Percentiles rank a stretch among this genome's conserved stretches.
These are phyloP conservation scores for Maudiozyma turicensis DNA, from an alignment of 805 yeast genomes.

Conservation along the genomic window DNA sequence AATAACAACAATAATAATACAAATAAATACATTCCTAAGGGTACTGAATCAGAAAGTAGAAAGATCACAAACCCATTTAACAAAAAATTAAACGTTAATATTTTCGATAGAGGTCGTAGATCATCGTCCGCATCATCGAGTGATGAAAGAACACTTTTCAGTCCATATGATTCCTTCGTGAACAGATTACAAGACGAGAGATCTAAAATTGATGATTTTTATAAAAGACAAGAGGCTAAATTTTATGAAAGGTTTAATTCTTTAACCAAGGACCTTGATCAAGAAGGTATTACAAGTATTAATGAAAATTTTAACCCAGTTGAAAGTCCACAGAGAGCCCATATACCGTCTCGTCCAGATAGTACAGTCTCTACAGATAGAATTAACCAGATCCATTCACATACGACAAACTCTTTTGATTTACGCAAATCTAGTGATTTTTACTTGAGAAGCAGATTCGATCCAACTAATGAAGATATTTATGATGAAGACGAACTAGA, in stretches of 20 bases:
- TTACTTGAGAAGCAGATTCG: constrained; percentile 2
- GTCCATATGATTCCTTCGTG: constrained; percentile 37
- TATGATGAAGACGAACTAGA: constrained; percentile 28
- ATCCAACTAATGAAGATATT: constrained; percentile 2
- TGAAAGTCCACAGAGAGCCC: neutral
- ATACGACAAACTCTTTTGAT: constrained; percentile 1
- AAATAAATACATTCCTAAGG: neutral
- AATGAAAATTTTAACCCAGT: neutral
- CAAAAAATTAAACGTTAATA: constrained; percentile 12
- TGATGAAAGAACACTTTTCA: constrained; percentile 24
- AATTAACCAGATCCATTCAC: neutral
- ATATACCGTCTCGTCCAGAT: neutral
- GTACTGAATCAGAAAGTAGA: neutral
- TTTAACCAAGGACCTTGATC: constrained; percentile 39
- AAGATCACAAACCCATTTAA: constrained; percentile 1
- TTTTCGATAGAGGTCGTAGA: constrained; percentile 4
- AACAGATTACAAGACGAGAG: constrained; percentile 39
- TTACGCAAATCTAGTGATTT: neutral
- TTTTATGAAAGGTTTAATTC: constrained; percentile 37
- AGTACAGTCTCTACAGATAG: neutral
- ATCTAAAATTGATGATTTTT: constrained; percentile 44
- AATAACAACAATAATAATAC: neutral
- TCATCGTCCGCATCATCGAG: constrained; percentile 9
- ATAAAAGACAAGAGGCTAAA: constrained; percentile 37
- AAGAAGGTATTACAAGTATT: constrained; percentile 19